These are phyloP conservation scores for Colletotrichum navitas DNA, from an alignment of 2,329 filamentous ascomycete genomes.

Conservation along the genomic window DNA sequence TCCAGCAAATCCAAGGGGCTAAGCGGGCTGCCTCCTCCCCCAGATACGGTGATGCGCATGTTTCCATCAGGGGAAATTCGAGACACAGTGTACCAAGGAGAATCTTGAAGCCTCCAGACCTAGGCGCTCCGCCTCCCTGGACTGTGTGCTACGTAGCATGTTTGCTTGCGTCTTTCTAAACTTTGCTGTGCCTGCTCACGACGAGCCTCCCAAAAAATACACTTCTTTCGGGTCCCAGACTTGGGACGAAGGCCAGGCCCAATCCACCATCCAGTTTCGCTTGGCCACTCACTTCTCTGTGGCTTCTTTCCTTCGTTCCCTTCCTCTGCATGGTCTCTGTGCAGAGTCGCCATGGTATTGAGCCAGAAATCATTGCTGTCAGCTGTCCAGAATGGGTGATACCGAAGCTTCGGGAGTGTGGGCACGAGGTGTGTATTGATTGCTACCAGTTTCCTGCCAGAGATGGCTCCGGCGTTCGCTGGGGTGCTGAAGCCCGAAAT, in stretches of 20 bases:
- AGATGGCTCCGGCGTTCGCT: background rate
- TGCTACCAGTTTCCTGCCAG: background rate
- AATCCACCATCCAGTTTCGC: background rate
- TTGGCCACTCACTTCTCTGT: background rate
- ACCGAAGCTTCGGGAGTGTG: conserved; percentile 27
- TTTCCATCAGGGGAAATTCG: conserved; percentile 30
- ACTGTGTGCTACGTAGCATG: conserved; percentile 11
- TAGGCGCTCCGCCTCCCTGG: conserved; percentile 9
- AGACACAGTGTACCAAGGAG: conserved; percentile 22
- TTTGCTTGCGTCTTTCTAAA: background rate
- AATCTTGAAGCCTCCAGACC: background rate
- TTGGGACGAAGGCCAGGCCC: conserved; percentile 35
- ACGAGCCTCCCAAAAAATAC: background rate
- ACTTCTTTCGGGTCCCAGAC: conserved; percentile 22
- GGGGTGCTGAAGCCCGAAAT: background rate
- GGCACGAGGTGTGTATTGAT: conserved; percentile 29
- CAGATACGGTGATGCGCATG: conserved; percentile 27
- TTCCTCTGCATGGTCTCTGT: conserved; percentile 18
- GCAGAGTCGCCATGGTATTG: conserved; percentile 38
- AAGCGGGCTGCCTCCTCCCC: background rate
- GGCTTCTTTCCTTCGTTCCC: background rate
- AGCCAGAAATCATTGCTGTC: conserved; percentile 32
- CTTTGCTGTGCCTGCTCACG: background rate
- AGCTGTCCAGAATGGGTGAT: conserved; percentile 40
- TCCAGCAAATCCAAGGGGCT: conserved; percentile 27